Conservation (phyloP, 805 yeast species). For the Candida golubevii region DNA sequence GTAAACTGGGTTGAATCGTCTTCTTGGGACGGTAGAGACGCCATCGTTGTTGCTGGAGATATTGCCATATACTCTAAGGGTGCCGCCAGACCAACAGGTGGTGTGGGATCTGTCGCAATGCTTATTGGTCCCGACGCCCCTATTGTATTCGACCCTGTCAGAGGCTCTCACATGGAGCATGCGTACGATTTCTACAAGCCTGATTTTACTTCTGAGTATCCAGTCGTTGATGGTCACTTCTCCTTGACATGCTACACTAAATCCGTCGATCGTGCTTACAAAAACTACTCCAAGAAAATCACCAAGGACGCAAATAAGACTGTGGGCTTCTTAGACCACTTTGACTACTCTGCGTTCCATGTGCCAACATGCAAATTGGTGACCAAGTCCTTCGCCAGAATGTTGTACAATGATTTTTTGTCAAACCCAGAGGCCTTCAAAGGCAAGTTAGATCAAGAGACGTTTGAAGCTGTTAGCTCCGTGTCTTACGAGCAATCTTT, state of each 20-base stretch:
- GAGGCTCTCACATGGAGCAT: constrained; percentile 94
- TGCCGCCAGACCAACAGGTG: constrained; percentile 99
- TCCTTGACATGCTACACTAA: constrained; percentile 90
- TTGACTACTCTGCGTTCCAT: constrained; percentile 95
- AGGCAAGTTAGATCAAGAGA: constrained; percentile 39
- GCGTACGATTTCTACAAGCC: constrained; percentile 99
- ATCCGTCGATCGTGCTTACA: constrained; percentile 86
- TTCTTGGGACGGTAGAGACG: constrained; percentile 98
- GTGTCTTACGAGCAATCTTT: constrained; percentile 73
- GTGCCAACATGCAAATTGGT: constrained; percentile 98
- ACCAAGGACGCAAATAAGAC: constrained; percentile 43
- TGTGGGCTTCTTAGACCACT: constrained; percentile 63
- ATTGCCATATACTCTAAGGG: constrained; percentile 97
- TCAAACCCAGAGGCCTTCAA: constrained; percentile 60
- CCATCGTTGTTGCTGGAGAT: constrained; percentile 95
- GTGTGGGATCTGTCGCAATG: constrained; percentile 95
- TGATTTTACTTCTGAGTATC: constrained; percentile 92
- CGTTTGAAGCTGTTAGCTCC: constrained; percentile 48
- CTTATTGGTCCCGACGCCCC: constrained; percentile 98
- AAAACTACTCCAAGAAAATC: constrained; percentile 70
- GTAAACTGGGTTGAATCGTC: constrained; percentile 94
- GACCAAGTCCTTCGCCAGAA: constrained; percentile 85
- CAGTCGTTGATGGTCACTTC: constrained; percentile 95
- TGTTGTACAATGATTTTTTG: constrained; percentile 82
- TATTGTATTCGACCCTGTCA: constrained; percentile 79